These are phyloP conservation scores for Penicillium brevicompactum DNA, from an alignment of 2,329 filamentous ascomycete genomes.

Conservation along the genomic window DNA sequence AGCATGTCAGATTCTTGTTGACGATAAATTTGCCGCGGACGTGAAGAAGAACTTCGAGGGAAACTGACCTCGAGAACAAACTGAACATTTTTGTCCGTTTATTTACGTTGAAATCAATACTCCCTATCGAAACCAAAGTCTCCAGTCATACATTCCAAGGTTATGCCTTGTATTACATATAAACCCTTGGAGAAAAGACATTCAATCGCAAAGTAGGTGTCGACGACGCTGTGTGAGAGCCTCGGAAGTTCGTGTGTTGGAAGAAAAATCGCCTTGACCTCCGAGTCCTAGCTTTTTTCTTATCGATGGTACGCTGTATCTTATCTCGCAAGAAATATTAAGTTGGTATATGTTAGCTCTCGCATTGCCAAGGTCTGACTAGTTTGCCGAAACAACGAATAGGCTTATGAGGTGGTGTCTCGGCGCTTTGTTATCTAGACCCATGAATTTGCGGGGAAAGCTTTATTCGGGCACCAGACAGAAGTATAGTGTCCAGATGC, in stretches of 20 bases:
- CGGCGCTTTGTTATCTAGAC: slow-evolving; percentile 6
- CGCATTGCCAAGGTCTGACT: background rate
- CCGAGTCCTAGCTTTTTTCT: no score
- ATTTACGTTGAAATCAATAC: no score
- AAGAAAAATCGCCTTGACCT: no score
- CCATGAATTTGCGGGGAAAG: slow-evolving; percentile 12
- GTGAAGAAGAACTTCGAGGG: slow-evolving; percentile 28
- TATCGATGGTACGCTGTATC: no score
- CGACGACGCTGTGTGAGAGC: no score
- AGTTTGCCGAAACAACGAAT: slow-evolving; percentile 27
- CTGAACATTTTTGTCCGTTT: background rate
- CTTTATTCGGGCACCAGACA: background rate
- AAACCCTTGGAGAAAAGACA: no score
- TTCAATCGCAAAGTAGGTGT: no score
- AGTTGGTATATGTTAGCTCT: slow-evolving; percentile 3
- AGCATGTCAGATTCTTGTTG: slow-evolving; percentile 31
- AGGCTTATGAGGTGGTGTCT: background rate
- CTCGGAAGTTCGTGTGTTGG: no score
- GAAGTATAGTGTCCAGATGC: background rate
- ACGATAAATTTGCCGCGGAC: slow-evolving; percentile 29
- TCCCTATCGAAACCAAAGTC: no score
- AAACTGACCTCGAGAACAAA: slow-evolving; percentile 4
- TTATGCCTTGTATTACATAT: no score
- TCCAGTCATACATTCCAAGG: no score
- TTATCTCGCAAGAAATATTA: background rate